Evolutionary conservation across 1,139 yeast genomes (phyloP), one percentile per base, ranked within the genome.

Genomic region (Saccharomyces hybrid): DNA sequence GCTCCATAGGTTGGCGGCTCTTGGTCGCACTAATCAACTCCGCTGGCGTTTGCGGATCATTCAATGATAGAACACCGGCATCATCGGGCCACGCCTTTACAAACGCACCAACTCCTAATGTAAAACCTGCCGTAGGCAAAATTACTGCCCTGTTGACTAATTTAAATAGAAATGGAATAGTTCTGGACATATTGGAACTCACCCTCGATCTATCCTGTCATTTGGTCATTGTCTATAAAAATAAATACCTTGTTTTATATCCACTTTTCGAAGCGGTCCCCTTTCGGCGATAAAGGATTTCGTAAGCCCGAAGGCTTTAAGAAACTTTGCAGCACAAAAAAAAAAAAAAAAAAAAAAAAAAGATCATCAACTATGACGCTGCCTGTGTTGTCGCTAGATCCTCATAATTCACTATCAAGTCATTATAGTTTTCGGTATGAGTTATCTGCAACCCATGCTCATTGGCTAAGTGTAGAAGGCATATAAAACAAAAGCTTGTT

Each of bases 401-500:
- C 7, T 55, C 50, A 47, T 58, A 57, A 16, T 53, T 54, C 5
- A 65, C 60, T 8, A 52, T 51, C 54, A 89, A 73, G 66, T 89
- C 93, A 49, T 78, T 79, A 60, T 80, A 77, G 29, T 74, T 73
- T 0, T 78, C 82, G 42, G 76, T 83, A 58, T 82, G 78, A 16
- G 77, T 73, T n/a, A 93, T 80, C 2, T 75, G 70, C 49, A 90
- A 74, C 0, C 93, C 93, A 65, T 89, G 88, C 66, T 90, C 97
- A 67, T 90, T 90, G 8, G 97, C 96, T 60, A 90, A 76, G 72
- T 90, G 97, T 44, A 89, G 73, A 58, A 88, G 73, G 65, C 96
- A 88, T 57, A 89, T 88, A 65, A 89, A 90, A 65, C 89, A 88
- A 70, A 88, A 87, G 73, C 96, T 86, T 0, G 97, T 89, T 1